Evolutionary conservation across 1,139 yeast genomes (phyloP).

Genomic region (Sugiyamaella novakii): DNA sequence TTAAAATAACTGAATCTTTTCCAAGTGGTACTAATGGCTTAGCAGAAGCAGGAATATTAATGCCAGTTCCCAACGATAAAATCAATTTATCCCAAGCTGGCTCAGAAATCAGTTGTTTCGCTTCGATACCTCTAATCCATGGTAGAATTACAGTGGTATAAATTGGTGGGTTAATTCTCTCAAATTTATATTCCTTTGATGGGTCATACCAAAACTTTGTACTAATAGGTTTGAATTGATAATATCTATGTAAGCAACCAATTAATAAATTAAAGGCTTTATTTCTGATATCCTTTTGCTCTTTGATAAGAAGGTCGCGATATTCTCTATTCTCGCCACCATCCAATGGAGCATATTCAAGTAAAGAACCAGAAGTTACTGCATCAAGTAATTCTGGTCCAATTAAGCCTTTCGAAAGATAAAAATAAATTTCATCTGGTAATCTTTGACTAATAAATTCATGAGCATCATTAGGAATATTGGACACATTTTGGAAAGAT

Average conservation of each 20-base stretch:
- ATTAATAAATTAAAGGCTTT: slow-evolving; percentile 69
- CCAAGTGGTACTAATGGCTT: slow-evolving; percentile 35
- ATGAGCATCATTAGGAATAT: slow-evolving; percentile 76
- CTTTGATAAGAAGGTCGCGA: slow-evolving; percentile 52
- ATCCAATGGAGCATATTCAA: slow-evolving; percentile 72
- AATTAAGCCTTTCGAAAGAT: slow-evolving; percentile 75
- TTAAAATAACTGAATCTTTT: slow-evolving; percentile 57
- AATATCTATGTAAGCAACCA: slow-evolving; percentile 77
- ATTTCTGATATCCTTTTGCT: slow-evolving; percentile 55
- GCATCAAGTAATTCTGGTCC: slow-evolving; percentile 68
- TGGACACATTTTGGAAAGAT: slow-evolving; percentile 47
- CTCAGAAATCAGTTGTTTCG: neutral
- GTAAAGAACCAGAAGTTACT: slow-evolving; percentile 62
- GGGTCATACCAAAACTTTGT: slow-evolving; percentile 56
- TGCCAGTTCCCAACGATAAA: neutral
- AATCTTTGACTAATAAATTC: slow-evolving; percentile 82
- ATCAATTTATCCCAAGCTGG: neutral
- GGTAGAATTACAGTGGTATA: slow-evolving; percentile 19
- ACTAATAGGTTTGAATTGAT: slow-evolving; percentile 68
- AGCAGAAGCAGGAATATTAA: neutral
- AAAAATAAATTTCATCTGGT: slow-evolving; percentile 84
- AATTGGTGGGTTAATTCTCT: slow-evolving; percentile 31
- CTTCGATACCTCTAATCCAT: slow-evolving; percentile 15
- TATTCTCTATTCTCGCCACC: slow-evolving; percentile 62
- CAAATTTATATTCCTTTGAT: slow-evolving; percentile 29